phyloP scores from a whole-genome alignment of 2,329 filamentous ascomycete genomes.

The Phaeoacremonium minimum region DNA sequence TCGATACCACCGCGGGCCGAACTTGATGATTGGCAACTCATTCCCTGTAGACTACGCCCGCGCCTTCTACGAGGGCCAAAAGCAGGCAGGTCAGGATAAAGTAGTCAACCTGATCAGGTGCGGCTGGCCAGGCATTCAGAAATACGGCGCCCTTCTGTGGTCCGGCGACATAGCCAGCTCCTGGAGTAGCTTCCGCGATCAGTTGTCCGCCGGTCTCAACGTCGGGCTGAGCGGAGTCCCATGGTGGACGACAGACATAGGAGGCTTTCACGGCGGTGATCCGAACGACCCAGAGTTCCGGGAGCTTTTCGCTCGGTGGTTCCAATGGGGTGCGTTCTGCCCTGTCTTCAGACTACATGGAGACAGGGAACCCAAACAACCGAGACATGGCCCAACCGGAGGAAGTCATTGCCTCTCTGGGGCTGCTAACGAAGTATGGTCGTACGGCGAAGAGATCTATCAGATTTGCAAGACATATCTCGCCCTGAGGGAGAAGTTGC shows the following conservation, averaged over 20 bases:
- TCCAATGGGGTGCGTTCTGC: constrained; percentile 64
- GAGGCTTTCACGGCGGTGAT: constrained; percentile 63
- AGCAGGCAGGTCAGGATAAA: constrained; percentile 32
- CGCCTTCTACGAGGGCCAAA: constrained; percentile 56
- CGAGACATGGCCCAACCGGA: constrained; percentile 24
- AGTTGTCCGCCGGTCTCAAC: constrained; percentile 60
- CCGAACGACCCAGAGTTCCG: constrained; percentile 49
- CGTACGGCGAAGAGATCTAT: constrained; percentile 56
- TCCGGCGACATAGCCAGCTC: constrained; percentile 61
- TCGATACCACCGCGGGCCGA: constrained; percentile 51
- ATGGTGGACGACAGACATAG: constrained; percentile 69
- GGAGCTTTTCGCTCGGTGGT: constrained; percentile 62
- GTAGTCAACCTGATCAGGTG: constrained; percentile 50
- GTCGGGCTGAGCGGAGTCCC: constrained; percentile 60
- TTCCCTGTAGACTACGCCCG: constrained; percentile 54
- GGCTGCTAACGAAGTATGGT: constrained; percentile 61
- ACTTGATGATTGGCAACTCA: constrained; percentile 49
- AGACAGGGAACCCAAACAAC: constrained; percentile 52
- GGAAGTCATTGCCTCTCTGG: constrained; percentile 39
- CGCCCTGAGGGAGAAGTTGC: constrained; percentile 50
- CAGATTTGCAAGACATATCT: constrained; percentile 57
- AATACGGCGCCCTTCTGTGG: constrained; percentile 62
- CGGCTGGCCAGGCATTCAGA: constrained; percentile 51
- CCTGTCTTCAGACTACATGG: constrained; percentile 65
- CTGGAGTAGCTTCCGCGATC: constrained; percentile 54